Conservation (phyloP, 768 basidiomycete genomes). For the Mycena indigotica region DNA sequence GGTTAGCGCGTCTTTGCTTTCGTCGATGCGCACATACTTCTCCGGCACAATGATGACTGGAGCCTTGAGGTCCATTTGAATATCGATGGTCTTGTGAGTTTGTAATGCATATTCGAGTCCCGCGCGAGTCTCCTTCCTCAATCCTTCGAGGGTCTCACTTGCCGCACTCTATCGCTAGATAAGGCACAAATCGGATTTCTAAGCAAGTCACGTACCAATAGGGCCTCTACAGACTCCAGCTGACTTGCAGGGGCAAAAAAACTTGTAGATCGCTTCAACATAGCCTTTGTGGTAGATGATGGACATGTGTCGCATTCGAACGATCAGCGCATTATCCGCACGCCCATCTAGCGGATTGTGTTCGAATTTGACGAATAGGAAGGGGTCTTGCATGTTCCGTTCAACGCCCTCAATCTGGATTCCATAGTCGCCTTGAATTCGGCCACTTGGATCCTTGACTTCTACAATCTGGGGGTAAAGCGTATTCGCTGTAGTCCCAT, state of each 20-base stretch:
- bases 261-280: constrained; percentile 86
- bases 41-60: constrained; percentile 97
- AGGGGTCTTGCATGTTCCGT: constrained; percentile 49
- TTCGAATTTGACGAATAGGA: constrained; percentile 92
- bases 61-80: constrained; percentile 96
- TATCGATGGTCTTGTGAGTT: constrained; percentile 91
- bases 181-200: constrained; percentile 10
- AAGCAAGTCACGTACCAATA: constrained; percentile 59
- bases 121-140: constrained; percentile 91
- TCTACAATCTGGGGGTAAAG: constrained; percentile 90
- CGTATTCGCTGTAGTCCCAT: constrained; percentile 82
- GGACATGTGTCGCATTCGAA: constrained; percentile 93
- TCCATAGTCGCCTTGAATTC: constrained; percentile 8
- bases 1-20: constrained; percentile 8
- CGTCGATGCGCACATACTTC: constrained; percentile 52
- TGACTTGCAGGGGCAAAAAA: constrained; percentile 95
- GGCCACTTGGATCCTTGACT: constrained; percentile 42
- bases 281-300: constrained; percentile 95
- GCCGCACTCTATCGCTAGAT: constrained; percentile 68
- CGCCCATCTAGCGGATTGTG: constrained; percentile 88
- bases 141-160: constrained; percentile 88
- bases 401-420: constrained; percentile 21
- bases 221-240: constrained; percentile 90
- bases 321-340: constrained; percentile 87
- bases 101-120: constrained; percentile 93